These are phyloP conservation scores for Peronospora belbahrii DNA, from an alignment of 352 stramenopile species.

Conservation along the genomic window DNA sequence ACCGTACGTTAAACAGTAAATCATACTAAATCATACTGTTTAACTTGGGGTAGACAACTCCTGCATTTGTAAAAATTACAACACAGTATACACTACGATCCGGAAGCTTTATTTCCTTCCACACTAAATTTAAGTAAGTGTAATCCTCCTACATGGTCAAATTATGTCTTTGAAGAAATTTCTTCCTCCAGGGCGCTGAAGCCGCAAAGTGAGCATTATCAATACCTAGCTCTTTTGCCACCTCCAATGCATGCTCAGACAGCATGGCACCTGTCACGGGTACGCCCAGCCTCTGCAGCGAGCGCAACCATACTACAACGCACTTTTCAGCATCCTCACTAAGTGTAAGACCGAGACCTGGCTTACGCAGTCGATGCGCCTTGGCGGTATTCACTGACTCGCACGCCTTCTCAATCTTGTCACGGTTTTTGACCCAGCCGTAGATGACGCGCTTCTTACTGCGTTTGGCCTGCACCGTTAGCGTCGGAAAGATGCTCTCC, in stretches of 20 bases:
- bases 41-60: too few relatives aligned
- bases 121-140: too few relatives aligned
- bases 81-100: too few relatives aligned
- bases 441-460: slow-evolving; percentile 38
- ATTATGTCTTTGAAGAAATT: slow-evolving; percentile 26
- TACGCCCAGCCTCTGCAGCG: slow-evolving; percentile 21
- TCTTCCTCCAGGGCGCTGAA: slow-evolving; percentile 23
- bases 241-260: slow-evolving; percentile 24
- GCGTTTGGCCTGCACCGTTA: slow-evolving; percentile 20
- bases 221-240: slow-evolving; percentile 28
- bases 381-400: slow-evolving; percentile 30
- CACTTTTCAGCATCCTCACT: slow-evolving; percentile 31
- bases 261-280: slow-evolving; percentile 26
- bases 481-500: slow-evolving; percentile 22
- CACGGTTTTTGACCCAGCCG: slow-evolving; percentile 24
- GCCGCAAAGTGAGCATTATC: slow-evolving; percentile 22
- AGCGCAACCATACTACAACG: slow-evolving; percentile 31
- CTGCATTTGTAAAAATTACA: too few relatives aligned
- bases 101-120: too few relatives aligned
- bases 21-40: too few relatives aligned
- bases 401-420: slow-evolving; percentile 30
- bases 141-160: slow-evolving; percentile 24
- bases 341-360: slow-evolving; percentile 19
- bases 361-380: slow-evolving; percentile 23
- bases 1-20: too few relatives aligned